phyloP scores from a whole-genome alignment of 352 stramenopile genomes.

The Phytopythium chamaehyphon region DNA sequence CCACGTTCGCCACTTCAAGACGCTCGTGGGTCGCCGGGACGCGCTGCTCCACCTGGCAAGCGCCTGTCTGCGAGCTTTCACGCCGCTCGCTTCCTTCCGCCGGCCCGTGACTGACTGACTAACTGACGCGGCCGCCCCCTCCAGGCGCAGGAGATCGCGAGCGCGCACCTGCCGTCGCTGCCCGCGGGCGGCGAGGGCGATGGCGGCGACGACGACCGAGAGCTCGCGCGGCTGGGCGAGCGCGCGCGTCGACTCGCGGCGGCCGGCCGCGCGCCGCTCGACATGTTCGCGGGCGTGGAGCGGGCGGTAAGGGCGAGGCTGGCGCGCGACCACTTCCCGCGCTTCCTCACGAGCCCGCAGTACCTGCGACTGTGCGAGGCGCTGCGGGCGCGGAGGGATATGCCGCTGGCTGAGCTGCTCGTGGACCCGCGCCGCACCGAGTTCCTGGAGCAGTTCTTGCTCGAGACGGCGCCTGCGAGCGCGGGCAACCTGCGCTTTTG shows the following conservation, averaged over 20 bases:
- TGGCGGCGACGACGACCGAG: slow-evolving; percentile 14
- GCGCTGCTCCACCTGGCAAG: slow-evolving; percentile 39
- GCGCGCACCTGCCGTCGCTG: slow-evolving; percentile 29
- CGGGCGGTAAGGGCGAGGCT: slow-evolving; percentile 40
- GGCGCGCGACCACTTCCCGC: slow-evolving; percentile 44
- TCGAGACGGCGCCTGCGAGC: slow-evolving; percentile 14
- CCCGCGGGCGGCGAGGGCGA: slow-evolving; percentile 4
- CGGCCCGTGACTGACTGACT: background rate
- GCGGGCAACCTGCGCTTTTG: slow-evolving; percentile 69
- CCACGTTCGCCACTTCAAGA: slow-evolving; percentile 54
- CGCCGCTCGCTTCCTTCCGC: background rate
- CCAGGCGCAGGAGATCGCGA: slow-evolving; percentile 45
- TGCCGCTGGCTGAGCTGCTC: slow-evolving; percentile 63
- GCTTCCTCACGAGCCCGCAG: slow-evolving; percentile 39
- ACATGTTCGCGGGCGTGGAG: slow-evolving; percentile 65
- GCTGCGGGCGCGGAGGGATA: slow-evolving; percentile 41
- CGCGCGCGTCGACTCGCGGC: slow-evolving; percentile 28
- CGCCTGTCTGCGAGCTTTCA: slow-evolving; percentile 1
- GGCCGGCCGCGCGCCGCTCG: slow-evolving; percentile 27
- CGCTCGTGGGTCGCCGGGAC: slow-evolving; percentile 37
- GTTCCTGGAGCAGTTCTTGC: slow-evolving; percentile 51
- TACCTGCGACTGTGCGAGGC: slow-evolving; percentile 54
- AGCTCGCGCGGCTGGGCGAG: slow-evolving; percentile 20
- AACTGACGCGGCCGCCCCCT: background rate
- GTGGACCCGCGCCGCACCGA: slow-evolving; percentile 48